Percentiles rank a stretch among this genome's conserved stretches.
Conservation (phyloP, 2,329 filamentous ascomycete genomes). For the Samsoniella hepiali region DNA sequence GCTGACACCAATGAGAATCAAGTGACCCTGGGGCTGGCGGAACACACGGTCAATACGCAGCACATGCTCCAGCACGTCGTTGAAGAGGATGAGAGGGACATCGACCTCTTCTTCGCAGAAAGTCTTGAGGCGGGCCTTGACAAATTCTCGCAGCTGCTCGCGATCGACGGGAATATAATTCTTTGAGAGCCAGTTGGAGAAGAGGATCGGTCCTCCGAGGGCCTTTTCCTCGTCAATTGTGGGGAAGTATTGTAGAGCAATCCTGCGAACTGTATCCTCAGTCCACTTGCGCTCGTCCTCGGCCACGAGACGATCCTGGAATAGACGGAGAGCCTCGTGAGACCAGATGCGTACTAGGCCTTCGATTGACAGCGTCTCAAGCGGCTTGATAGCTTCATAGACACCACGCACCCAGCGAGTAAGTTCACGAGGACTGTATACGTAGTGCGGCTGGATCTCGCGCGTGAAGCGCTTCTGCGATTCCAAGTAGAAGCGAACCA, state of each 20-base stretch:
- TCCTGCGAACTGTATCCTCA: constrained; percentile 77
- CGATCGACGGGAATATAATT: constrained; percentile 96
- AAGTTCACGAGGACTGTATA: constrained; percentile 97
- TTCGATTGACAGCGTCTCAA: constrained; percentile 84
- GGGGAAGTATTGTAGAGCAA: constrained; percentile 89
- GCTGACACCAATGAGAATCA: constrained; percentile 97
- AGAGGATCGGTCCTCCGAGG: constrained; percentile 88
- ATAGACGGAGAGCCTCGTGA: constrained; percentile 91
- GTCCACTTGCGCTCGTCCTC: constrained; percentile 97
- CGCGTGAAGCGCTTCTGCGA: constrained; percentile 94
- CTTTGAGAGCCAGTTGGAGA: constrained; percentile 99
- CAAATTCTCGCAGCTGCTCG: constrained; percentile 92
- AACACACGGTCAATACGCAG: constrained; percentile 98
- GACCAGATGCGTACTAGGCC: constrained; percentile 96
- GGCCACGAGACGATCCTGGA: constrained; percentile 93
- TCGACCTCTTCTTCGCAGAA: constrained; percentile 99
- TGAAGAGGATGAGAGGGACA: constrained; percentile 97
- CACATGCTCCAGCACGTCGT: constrained; percentile 97
- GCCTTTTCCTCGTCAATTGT: constrained; percentile 90
- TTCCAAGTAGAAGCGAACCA: constrained; percentile 95
- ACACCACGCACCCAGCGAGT: constrained; percentile 97
- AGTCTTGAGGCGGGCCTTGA: constrained; percentile 93
- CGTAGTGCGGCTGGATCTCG: constrained; percentile 96
- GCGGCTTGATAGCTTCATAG: constrained; percentile 91
- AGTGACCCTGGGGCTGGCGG: constrained; percentile 93